Evolutionary conservation across 208 protist species (phyloP).

Genomic region (Polymyxa betae): DNA sequence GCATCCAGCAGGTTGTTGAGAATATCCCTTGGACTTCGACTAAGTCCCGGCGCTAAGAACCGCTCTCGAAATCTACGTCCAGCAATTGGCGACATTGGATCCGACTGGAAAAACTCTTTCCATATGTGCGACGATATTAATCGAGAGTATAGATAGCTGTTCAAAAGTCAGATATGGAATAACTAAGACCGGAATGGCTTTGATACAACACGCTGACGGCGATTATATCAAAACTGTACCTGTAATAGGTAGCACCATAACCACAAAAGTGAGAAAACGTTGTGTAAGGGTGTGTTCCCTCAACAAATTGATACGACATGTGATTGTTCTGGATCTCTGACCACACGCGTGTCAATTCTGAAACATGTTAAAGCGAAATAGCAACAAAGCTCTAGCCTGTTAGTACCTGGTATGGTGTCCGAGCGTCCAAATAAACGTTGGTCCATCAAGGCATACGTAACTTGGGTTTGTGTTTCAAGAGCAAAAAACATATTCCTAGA

Average conservation of each 20-base stretch:
- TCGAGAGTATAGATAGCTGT: slow-evolving; percentile 33
- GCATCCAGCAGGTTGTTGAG: slow-evolving; percentile 26
- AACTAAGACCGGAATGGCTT: neutral
- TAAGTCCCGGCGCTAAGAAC: neutral
- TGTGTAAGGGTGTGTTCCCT: slow-evolving; percentile 1
- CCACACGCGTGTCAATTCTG: neutral
- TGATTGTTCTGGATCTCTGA: neutral
- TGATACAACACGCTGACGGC: neutral
- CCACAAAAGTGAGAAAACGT: neutral
- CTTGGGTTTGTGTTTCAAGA: neutral
- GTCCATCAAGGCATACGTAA: neutral
- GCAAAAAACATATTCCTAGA: neutral
- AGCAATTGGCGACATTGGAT: slow-evolving; percentile 16
- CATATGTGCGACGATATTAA: neutral
- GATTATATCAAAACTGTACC: neutral
- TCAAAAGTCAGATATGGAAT: neutral
- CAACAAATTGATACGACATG: slow-evolving; percentile 24
- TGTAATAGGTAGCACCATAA: slow-evolving; percentile 18
- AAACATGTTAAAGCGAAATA: neutral
- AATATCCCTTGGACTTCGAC: neutral
- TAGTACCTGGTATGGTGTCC: neutral
- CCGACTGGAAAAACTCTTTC: neutral
- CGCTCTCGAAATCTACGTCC: slow-evolving; percentile 2
- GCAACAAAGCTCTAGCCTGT: neutral
- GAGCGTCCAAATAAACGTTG: neutral